A percentile compares a stretch with the other conserved stretches of the same genome.
phyloP scores from a whole-genome alignment of 1,284 basidiomycete genomes.

The Athelia psychrophila region DNA sequence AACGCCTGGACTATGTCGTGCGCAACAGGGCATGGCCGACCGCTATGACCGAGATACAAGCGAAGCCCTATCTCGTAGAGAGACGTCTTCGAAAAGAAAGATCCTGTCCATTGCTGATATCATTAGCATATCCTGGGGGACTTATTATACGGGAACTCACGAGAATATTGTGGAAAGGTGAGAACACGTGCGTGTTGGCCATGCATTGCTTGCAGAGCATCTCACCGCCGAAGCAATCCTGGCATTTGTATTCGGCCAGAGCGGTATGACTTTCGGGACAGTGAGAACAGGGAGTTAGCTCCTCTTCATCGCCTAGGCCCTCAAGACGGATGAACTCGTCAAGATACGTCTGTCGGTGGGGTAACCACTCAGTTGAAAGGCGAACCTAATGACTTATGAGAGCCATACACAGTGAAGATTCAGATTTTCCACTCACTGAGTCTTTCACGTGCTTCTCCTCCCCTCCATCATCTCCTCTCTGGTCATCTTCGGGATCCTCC shows the following conservation, averaged over 20 bases:
- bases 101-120: not conserved
- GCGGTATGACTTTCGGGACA: not conserved
- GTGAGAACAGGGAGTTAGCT: not conserved
- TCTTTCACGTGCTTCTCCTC: too few relatives aligned
- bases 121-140: not conserved
- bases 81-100: not conserved
- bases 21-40: not conserved
- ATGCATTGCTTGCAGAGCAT: not conserved
- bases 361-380: not conserved
- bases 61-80: not conserved
- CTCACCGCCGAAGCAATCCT: not conserved
- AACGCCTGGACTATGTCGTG: slow-evolving; percentile 3
- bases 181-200: not conserved
- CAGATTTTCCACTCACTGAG: too few relatives aligned
- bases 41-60: not conserved
- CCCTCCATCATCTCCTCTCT: too few relatives aligned
- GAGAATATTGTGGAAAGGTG: not conserved
- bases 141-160: not conserved
- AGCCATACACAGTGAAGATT: too few relatives aligned
- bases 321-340: not conserved
- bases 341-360: not conserved
- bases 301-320: not conserved
- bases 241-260: not conserved
- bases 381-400: not conserved
- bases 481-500: too few relatives aligned